Percentiles rank a stretch among this genome's conserved stretches.
Evolutionary conservation across 352 stramenopile genomes (phyloP).

Genomic region (Sclerospora graminicola): DNA sequence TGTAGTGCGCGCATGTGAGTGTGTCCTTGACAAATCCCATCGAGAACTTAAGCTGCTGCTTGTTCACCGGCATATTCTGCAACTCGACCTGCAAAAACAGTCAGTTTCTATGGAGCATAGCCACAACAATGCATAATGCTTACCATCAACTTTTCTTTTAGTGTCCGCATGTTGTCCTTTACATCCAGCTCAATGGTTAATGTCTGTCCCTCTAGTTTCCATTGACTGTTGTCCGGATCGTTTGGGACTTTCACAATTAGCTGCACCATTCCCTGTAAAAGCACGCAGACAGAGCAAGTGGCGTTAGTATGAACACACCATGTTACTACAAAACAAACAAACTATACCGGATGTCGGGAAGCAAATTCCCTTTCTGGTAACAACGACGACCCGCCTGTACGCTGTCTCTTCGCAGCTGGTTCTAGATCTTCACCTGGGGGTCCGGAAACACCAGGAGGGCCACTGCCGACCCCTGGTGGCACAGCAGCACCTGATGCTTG

Average conservation of each 20-base stretch:
- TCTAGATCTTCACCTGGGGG: conserved; percentile 29
- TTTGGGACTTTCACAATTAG: conserved; percentile 76
- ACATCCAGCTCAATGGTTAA: conserved; percentile 85
- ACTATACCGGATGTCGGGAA: conserved; percentile 56
- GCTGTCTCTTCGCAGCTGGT: conserved; percentile 60
- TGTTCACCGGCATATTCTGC: conserved; percentile 90
- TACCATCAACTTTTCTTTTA: conserved; percentile 89
- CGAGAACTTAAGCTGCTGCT: conserved; percentile 91
- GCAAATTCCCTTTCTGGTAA: conserved; percentile 79
- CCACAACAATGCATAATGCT: not conserved
- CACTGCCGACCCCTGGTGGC: conserved; percentile 23
- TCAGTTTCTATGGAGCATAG: not conserved
- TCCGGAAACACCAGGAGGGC: conserved; percentile 26
- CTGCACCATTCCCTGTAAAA: conserved; percentile 42
- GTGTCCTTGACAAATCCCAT: conserved; percentile 90
- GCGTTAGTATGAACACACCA: conserved; percentile 4
- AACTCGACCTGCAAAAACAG: conserved; percentile 39
- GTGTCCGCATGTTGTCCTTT: conserved; percentile 78
- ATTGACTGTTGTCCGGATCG: conserved; percentile 84
- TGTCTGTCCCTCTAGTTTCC: conserved; percentile 91
- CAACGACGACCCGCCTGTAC: conserved; percentile 44
- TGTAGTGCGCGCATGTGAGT: conserved; percentile 77
- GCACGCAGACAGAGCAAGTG: conserved; percentile 2
- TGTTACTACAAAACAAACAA: conserved; percentile 8
- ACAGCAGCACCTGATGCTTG: conserved; percentile 8